phyloP scores from a whole-genome alignment of 768 basidiomycete species.

The Filobasidium floriforme region DNA sequence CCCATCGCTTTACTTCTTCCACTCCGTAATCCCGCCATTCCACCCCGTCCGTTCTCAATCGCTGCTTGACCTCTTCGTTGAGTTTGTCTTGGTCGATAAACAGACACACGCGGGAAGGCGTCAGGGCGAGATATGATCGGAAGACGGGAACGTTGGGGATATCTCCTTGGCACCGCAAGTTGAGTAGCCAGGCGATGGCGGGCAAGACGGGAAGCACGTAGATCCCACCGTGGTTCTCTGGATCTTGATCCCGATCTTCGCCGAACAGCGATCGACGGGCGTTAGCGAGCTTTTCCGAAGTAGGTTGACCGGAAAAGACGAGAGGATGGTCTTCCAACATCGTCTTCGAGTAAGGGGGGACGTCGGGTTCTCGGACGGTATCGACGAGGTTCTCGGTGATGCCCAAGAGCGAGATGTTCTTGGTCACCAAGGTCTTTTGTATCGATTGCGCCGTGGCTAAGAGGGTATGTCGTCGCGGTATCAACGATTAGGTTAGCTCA shows the following conservation, averaged over 20 bases:
- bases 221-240: conserved; percentile 45
- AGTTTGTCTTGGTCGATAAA: conserved; percentile 58
- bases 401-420: conserved; percentile 28
- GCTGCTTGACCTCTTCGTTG: conserved; percentile 12
- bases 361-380: conserved; percentile 21
- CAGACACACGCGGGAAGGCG: conserved; percentile 54
- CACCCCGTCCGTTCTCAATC: conserved; percentile 23
- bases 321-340: conserved; percentile 54
- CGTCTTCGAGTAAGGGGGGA: conserved; percentile 6
- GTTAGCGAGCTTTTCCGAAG: conserved; percentile 61
- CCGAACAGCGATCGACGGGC: conserved; percentile 48
- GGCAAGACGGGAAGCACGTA: conserved; percentile 54
- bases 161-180: conserved; percentile 72
- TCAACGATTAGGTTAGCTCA: background rate
- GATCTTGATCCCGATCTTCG: conserved; percentile 4
- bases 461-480: background rate
- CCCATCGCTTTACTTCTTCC: conserved; percentile 49
- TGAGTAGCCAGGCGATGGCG: conserved; percentile 74
- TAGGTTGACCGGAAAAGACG: conserved; percentile 53
- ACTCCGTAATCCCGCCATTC: conserved; percentile 52
- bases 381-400: conserved; percentile 36
- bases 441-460: conserved; percentile 12
- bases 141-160: conserved; percentile 90
- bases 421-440: conserved; percentile 17
- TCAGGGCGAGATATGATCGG: conserved; percentile 74